phyloP scores from a whole-genome alignment of 73 alveolate species.

The Breviolum minutum region DNA sequence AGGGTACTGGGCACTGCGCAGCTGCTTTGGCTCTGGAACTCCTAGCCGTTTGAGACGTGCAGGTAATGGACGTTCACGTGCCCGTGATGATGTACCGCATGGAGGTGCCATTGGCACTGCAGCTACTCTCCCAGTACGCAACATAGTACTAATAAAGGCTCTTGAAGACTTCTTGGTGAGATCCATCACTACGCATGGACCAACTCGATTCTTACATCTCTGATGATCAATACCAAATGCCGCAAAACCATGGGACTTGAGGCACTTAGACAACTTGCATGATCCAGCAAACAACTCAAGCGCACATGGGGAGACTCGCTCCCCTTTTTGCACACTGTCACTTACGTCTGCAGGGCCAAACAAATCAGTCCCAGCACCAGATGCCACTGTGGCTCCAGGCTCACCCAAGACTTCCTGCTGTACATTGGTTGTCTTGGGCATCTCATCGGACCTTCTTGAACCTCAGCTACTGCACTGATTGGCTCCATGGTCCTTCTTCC shows the following conservation, averaged over 20 bases:
- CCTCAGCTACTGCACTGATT: no score
- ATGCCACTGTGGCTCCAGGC: no score
- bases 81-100: neutral
- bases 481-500: neutral
- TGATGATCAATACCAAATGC: neutral
- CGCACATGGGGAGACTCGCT: neutral
- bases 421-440: no score
- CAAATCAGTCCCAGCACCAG: no score
- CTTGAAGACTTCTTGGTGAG: neutral
- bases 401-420: no score
- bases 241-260: neutral
- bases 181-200: neutral
- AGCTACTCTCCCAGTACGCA: neutral
- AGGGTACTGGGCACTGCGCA: slow-evolving; percentile 18
- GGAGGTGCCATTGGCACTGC: neutral
- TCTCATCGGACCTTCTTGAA: no score
- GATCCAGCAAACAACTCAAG: slow-evolving; percentile 19
- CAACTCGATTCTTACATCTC: slow-evolving; percentile 4
- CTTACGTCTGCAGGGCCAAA: no score
- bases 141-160: neutral
- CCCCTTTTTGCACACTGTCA: neutral
- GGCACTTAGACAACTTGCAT: neutral
- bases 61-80: neutral
- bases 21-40: neutral
- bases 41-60: neutral